Percentiles rank a stretch among this genome's conserved stretches.
phyloP scores from a whole-genome alignment of 164 flowering plant species.

The Santalum album region DNA sequence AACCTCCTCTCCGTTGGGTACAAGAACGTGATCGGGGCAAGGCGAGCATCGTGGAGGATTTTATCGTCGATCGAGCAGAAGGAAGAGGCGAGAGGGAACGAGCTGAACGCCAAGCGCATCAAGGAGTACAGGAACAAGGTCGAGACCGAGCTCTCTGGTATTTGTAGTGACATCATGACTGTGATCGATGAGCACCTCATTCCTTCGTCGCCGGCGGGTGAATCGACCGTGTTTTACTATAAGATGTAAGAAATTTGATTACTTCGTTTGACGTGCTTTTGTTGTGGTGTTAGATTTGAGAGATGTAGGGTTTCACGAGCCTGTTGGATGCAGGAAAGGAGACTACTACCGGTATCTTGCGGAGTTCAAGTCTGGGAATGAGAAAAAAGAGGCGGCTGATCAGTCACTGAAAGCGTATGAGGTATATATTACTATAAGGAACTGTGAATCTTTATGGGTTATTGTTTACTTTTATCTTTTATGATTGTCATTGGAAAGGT shows the following conservation, averaged over 20 bases:
- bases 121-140: conserved; percentile 6
- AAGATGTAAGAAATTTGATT: background rate
- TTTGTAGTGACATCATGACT: conserved; percentile 1
- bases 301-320: background rate
- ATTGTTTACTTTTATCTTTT: no score
- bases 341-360: conserved; percentile 4
- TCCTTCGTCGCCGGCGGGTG: conserved; percentile 1
- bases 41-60: conserved; percentile 6
- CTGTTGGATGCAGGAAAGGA: conserved; percentile 1
- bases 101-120: conserved; percentile 1
- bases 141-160: background rate
- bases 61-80: conserved; percentile 3
- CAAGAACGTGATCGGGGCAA: conserved; percentile 2
- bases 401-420: conserved; percentile 2
- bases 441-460: no score
- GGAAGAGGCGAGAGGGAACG: conserved; percentile 2
- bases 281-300: background rate
- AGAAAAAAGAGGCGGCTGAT: background rate
- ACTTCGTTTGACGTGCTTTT: background rate
- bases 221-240: conserved; percentile 3
- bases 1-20: conserved; percentile 2
- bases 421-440: background rate
- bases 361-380: background rate
- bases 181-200: conserved; percentile 4
- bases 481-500: no score